Conservation (phyloP, 345 rosid genomes). For the Citrus unshiu region DNA sequence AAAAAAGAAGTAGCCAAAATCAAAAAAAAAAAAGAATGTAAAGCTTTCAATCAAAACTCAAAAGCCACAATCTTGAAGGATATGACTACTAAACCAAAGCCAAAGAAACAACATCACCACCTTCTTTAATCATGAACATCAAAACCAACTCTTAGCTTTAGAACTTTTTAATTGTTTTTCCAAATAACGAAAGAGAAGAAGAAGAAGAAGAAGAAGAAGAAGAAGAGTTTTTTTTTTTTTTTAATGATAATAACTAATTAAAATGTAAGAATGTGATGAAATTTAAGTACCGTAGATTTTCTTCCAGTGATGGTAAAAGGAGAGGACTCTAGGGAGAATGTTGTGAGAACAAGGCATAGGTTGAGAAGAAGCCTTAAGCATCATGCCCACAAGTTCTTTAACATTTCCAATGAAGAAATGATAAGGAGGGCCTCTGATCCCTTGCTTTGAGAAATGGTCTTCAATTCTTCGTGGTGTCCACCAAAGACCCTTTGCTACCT, state of each 20-base stretch:
- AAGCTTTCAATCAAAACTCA: conserved; percentile 5
- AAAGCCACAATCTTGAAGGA: conserved; percentile 28
- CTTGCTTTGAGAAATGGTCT: conserved; percentile 90
- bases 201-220: not conserved
- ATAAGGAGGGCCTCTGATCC: conserved; percentile 97
- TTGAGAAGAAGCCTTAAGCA: conserved; percentile 82
- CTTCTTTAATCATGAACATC: conserved; percentile 6
- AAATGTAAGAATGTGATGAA: not conserved
- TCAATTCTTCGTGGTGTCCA: conserved; percentile 94
- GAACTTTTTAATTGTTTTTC: not conserved
- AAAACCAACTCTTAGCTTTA: conserved; percentile 12
- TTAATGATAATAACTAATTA: too few species aligned
- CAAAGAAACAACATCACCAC: conserved; percentile 12
- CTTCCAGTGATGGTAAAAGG: conserved; percentile 96
- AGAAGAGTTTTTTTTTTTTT: not conserved
- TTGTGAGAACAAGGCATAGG: conserved; percentile 99
- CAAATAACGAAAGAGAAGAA: not conserved
- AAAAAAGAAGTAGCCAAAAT: conserved; percentile 28
- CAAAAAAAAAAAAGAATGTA: conserved; percentile 8
- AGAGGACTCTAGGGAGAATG: conserved; percentile 91
- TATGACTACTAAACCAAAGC: conserved; percentile 2
- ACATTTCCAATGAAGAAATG: conserved; percentile 93
- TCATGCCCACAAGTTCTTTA: conserved; percentile 85
- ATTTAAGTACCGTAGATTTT: conserved; percentile 71
- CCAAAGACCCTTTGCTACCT: conserved; percentile 62